phyloP scores from a whole-genome alignment of 169 alveolate genomes.

The Plasmodium coatneyi region DNA sequence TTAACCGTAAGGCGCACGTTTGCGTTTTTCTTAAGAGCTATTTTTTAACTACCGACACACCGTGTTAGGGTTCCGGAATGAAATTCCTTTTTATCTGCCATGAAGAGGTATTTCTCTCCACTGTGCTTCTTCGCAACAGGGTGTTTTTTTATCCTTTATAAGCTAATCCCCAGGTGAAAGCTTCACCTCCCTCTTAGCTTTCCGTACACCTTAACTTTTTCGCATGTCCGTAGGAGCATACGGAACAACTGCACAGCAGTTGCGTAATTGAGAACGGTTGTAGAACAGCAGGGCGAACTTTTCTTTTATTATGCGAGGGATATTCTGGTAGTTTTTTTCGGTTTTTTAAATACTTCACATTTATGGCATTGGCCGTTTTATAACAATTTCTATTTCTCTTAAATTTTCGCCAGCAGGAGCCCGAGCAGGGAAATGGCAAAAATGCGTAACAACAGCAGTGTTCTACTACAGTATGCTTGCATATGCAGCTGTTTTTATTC shows the following conservation, averaged over 20 bases:
- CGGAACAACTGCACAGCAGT: not conserved
- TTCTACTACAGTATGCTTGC: too few relatives aligned
- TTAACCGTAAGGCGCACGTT: not conserved
- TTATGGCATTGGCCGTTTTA: not conserved
- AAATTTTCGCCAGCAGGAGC: not conserved
- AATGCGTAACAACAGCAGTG: not conserved
- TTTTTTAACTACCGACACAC: not conserved
- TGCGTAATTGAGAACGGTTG: not conserved
- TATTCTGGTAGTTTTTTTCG: not conserved
- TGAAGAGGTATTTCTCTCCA: not conserved
- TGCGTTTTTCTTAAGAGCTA: not conserved
- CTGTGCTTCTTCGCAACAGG: not conserved
- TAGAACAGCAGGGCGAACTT: not conserved
- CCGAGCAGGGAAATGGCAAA: not conserved
- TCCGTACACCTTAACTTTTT: not conserved
- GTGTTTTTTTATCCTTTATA: not conserved
- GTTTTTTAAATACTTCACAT: not conserved
- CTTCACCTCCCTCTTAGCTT: not conserved
- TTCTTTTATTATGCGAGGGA: not conserved
- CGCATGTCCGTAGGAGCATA: not conserved
- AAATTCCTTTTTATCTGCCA: not conserved
- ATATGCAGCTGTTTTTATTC: not conserved
- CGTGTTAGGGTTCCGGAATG: not conserved
- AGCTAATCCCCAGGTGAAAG: not conserved
- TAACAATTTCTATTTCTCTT: not conserved